Conservation (phyloP, 1,284 basidiomycete species). For the Pseudozyma hubeiensis region DNA sequence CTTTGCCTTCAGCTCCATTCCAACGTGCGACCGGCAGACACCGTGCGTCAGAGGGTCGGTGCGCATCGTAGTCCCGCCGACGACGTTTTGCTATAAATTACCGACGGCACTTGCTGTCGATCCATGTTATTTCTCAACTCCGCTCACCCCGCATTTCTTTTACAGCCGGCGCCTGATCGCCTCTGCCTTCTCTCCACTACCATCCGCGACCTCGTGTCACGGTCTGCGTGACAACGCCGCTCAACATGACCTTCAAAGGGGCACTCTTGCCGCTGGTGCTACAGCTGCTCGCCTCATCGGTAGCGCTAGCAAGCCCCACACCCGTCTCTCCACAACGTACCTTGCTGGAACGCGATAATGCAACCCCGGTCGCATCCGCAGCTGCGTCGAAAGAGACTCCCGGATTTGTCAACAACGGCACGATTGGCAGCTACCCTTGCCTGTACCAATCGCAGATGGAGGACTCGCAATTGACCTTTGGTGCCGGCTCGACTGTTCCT, state of each 20-base stretch:
- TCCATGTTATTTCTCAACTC: conserved; percentile 10
- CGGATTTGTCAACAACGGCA: conserved; percentile 62
- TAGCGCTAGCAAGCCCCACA: conserved; percentile 24
- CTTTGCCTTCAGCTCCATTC: no score
- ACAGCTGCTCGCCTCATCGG: conserved; percentile 32
- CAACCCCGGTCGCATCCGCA: conserved; percentile 3
- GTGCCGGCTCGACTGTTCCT: conserved; percentile 31
- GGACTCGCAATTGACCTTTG: conserved; percentile 34
- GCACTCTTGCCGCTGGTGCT: conserved; percentile 31
- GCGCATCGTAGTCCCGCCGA: no score
- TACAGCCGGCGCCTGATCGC: neutral
- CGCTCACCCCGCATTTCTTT: conserved; percentile 18
- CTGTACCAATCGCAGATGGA: conserved; percentile 35
- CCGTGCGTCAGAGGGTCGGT: no score
- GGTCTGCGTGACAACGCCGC: neutral
- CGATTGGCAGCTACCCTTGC: conserved; percentile 54
- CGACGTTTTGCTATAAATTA: no score
- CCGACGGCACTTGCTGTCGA: conserved; percentile 1
- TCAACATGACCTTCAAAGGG: conserved; percentile 23
- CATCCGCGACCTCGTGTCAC: conserved; percentile 1
- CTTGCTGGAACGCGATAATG: conserved; percentile 3
- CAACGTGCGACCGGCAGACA: no score
- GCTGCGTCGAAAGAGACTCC: conserved; percentile 37
- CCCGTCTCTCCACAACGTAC: neutral
- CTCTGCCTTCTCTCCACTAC: neutral